Base-by-base conservation (phyloP, 345 rosid species). In the Populus alba region DNA sequence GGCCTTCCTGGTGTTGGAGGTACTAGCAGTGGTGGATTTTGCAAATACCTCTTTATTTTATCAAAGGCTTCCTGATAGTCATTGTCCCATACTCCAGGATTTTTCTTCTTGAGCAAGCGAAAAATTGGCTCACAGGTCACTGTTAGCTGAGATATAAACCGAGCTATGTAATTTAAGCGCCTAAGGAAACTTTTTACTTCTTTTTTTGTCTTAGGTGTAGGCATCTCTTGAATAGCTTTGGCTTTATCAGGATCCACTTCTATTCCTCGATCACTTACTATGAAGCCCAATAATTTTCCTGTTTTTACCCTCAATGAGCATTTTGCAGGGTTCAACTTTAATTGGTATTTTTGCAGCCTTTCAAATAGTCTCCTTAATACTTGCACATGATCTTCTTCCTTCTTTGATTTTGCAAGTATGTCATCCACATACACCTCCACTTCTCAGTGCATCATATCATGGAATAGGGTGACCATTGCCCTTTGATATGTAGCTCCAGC, bases 321-420 rank as follows among this genome's bases (percentile, higher is more conserved):
- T 61, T 61, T 61, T 2, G 1, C 1, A 1, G 15, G 13, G 3
- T 25, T 61, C 10, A 61, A 27, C 13, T 39, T 39, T 8, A 39
- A 2, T 3, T 39, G 0, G 12, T 8, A 39, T 39, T 1, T 39
- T 0, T 0, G 0, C 3, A 39, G 9, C 9, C 11, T 39, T 8
- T 39, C 12, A 39, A 39, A 8, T 39, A 39, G 43, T 39, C 9
- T 39, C 0, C 43, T 39, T 1, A 39, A 8, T 2, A 39, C 9
- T 39, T 39, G 43, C 11, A 8, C 2, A 39, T 39, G 12, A 2
- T 39, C 43, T 39, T 9, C 43, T 0, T 39, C 12, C 0, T 8
- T 9, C 2, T 39, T 39, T 2, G 12, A 39, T 39, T 39, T 39
- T 8, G 43, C 43, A 9, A 39, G 43, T 39, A 39, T 39, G 10